Percentiles rank a stretch among this genome's conserved stretches.
phyloP scores from a whole-genome alignment of 2,329 filamentous ascomycete species.

The Aspergillus terreus region DNA sequence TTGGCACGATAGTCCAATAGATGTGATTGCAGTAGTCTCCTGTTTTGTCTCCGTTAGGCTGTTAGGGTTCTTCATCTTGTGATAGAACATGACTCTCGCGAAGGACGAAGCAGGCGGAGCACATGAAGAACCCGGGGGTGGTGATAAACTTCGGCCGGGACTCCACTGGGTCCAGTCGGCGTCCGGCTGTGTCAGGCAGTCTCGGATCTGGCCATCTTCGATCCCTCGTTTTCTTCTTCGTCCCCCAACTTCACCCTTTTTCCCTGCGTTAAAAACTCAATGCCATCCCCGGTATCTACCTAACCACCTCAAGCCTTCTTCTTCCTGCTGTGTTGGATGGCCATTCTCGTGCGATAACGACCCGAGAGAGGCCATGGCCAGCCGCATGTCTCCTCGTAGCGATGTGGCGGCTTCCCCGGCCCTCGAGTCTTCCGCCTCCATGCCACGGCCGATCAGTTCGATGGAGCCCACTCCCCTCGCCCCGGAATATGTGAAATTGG shows the following conservation, averaged over 20 bases:
- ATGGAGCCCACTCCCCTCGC: not conserved
- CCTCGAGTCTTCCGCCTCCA: constrained; percentile 12
- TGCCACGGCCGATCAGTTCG: constrained; percentile 1
- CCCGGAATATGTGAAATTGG: constrained; percentile 18
- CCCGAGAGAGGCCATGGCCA: constrained; percentile 32
- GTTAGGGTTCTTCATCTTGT: not conserved
- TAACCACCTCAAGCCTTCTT: constrained; percentile 1
- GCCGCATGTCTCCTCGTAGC: constrained; percentile 24
- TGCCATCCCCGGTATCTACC: not conserved
- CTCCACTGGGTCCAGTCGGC: constrained; percentile 9
- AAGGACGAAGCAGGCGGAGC: not conserved
- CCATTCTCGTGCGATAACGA: constrained; percentile 17
- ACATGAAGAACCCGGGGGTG: not conserved
- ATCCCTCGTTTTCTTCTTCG: constrained; percentile 1
- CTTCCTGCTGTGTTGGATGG: constrained; percentile 24
- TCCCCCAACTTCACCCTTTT: not conserved
- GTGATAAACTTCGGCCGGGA: constrained; percentile 8
- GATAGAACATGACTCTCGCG: not conserved
- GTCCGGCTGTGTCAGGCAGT: not conserved
- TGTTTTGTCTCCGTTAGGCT: not conserved
- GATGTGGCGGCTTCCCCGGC: constrained; percentile 25
- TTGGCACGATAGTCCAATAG: not conserved
- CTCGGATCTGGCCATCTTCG: not conserved
- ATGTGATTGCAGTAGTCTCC: not conserved
- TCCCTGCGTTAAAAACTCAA: not conserved